Evolutionary conservation across 1,284 basidiomycete genomes (phyloP).

Genomic region (Thecaphora thlaspeos): DNA sequence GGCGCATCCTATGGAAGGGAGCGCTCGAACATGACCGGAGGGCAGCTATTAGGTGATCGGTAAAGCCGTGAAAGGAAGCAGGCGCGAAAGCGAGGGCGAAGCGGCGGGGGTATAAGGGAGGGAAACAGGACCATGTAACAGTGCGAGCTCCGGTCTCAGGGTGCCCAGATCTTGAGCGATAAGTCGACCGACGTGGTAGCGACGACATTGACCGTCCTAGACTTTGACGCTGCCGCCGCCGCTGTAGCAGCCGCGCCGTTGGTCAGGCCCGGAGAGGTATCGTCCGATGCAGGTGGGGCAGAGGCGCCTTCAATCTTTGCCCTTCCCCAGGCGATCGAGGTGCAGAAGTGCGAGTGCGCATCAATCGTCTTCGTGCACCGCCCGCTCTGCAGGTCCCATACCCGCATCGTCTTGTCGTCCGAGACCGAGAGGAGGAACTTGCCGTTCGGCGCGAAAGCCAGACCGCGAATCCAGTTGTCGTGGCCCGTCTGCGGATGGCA

Average conservation of each 20-base stretch:
- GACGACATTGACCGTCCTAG: conserved; percentile 52
- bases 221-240: conserved; percentile 9
- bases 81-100: no score
- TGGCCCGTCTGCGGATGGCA: conserved; percentile 21
- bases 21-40: no score
- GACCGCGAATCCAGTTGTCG: conserved; percentile 52
- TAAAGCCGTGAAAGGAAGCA: no score
- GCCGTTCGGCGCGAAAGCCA: conserved; percentile 61
- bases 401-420: conserved; percentile 84
- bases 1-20: no score
- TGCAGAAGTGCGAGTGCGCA: conserved; percentile 79
- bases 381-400: conserved; percentile 81
- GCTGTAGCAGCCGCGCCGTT: conserved; percentile 11
- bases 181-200: conserved; percentile 52
- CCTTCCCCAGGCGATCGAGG: conserved; percentile 52
- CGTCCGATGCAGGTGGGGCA: conserved; percentile 31
- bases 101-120: no score
- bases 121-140: no score
- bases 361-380: conserved; percentile 79
- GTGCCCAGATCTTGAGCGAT: conserved; percentile 50
- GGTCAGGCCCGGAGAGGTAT: not conserved
- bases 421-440: conserved; percentile 82
- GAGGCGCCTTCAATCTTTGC: conserved; percentile 36
- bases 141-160: no score
- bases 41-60: no score